Evolutionary conservation across 169 alveolate species (phyloP).

Genomic region (Sarcocystis neurona): DNA sequence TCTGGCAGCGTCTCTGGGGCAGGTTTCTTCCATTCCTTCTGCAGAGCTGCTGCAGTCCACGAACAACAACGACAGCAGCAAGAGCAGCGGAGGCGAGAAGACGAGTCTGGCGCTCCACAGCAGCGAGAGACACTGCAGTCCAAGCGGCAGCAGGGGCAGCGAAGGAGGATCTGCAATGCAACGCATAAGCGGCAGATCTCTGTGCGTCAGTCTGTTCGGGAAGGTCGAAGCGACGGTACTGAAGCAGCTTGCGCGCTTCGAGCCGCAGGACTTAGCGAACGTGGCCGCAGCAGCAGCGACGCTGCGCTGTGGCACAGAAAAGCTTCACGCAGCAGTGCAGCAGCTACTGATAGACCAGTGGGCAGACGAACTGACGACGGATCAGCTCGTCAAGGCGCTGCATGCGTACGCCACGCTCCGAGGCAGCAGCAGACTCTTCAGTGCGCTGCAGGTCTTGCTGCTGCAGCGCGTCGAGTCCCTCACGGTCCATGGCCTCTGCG

Average conservation of each 20-base stretch:
- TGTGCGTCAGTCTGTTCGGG: background rate
- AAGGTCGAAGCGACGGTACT: constrained; percentile 6
- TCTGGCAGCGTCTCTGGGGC: constrained; percentile 34
- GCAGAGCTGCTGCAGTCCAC: no score
- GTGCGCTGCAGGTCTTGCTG: constrained; percentile 43
- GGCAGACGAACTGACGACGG: constrained; percentile 16
- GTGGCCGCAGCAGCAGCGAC: constrained; percentile 16
- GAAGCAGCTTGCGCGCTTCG: background rate
- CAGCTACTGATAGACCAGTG: background rate
- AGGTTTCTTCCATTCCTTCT: no score
- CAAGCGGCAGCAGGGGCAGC: no score
- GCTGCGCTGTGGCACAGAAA: constrained; percentile 43
- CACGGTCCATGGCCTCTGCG: constrained; percentile 63
- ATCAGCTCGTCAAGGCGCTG: constrained; percentile 5
- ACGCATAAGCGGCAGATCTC: background rate
- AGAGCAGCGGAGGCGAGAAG: no score
- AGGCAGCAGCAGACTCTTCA: constrained; percentile 57
- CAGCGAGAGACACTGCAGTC: no score
- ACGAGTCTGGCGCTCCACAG: no score
- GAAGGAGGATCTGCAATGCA: no score
- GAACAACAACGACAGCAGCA: no score
- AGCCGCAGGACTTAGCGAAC: constrained; percentile 21
- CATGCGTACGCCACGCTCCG: constrained; percentile 39
- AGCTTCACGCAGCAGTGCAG: constrained; percentile 26
- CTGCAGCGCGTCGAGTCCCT: constrained; percentile 44